Conservation (phyloP, 1,139 yeast genomes). For the Blastobotrys raffinosifermentans region DNA sequence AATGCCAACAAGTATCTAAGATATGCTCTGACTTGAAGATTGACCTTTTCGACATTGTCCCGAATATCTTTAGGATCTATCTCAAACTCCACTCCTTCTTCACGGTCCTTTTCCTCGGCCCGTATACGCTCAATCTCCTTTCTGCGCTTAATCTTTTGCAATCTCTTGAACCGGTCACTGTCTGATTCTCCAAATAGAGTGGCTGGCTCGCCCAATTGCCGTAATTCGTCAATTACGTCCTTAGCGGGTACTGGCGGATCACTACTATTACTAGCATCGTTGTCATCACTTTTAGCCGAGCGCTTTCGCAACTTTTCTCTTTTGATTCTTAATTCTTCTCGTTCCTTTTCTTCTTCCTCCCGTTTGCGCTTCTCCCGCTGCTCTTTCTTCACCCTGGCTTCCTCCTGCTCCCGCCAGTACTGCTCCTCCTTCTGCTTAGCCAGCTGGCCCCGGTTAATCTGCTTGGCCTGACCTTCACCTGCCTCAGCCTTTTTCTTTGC, state of each 20-base stretch:
- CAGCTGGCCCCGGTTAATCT: constrained; percentile 20
- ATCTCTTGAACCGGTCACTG: constrained; percentile 19
- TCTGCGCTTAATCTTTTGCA: constrained; percentile 21
- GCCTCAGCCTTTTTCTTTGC: constrained; percentile 28
- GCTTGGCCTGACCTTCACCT: constrained; percentile 20
- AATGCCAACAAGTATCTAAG: constrained; percentile 40
- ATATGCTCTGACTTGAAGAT: constrained; percentile 43
- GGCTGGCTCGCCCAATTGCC: constrained; percentile 38
- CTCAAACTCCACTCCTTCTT: constrained; percentile 11
- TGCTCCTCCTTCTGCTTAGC: constrained; percentile 23
- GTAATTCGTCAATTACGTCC: constrained; percentile 44
- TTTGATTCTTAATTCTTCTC: constrained; percentile 16
- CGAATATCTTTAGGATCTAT: constrained; percentile 38
- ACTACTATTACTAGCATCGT: constrained; percentile 8
- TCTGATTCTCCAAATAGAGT: constrained; percentile 45
- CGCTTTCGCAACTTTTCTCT: constrained; percentile 5
- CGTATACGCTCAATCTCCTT: constrained; percentile 24
- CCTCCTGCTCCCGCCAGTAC: constrained; percentile 28
- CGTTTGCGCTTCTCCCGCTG: constrained; percentile 12
- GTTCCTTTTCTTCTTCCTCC: constrained; percentile 21
- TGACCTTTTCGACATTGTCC: constrained; percentile 33
- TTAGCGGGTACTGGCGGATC: constrained; percentile 35
- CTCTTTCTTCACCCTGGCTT: constrained; percentile 19
- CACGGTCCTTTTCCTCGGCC: constrained; percentile 25
- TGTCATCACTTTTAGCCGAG: background rate